A percentile compares a stretch with the other conserved stretches of the same genome.
Evolutionary conservation across 106 monocot species (phyloP).

Genomic region (Dendrobium chrysotoxum): DNA sequence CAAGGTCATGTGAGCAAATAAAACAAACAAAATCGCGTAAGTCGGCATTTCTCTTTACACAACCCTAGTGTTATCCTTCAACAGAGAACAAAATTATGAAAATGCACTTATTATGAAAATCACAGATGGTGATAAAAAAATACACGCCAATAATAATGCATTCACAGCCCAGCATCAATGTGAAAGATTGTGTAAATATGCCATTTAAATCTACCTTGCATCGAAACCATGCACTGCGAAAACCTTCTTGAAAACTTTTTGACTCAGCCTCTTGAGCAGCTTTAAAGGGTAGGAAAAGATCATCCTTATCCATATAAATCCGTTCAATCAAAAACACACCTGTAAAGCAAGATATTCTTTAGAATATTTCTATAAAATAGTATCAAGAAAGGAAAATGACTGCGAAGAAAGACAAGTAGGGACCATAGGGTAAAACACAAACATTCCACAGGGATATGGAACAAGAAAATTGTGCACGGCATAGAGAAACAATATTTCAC

Average conservation of each 20-base stretch:
- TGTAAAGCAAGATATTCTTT: background rate
- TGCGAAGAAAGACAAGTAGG: background rate
- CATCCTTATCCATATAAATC: background rate
- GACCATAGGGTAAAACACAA: background rate
- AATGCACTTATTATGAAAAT: background rate
- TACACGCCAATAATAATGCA: background rate
- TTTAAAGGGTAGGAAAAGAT: conserved; percentile 30
- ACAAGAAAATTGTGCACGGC: background rate
- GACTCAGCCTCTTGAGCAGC: conserved; percentile 50
- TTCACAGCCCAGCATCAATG: background rate
- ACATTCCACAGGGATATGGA: background rate
- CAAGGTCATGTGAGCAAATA: background rate
- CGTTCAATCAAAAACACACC: background rate
- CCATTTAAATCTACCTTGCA: conserved; percentile 41
- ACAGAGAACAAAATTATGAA: background rate
- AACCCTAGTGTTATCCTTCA: too few species aligned
- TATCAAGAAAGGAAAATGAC: background rate
- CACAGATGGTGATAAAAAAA: background rate
- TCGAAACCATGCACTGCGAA: conserved; percentile 69
- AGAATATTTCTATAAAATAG: background rate
- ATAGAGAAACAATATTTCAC: background rate
- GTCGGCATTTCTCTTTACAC: too few species aligned
- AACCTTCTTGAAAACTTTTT: conserved; percentile 42
- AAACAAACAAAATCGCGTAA: background rate
- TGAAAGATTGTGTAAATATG: conserved; percentile 1